Evolutionary conservation across 805 yeast species (phyloP).

Genomic region (Tanozyma kutaoensis): DNA sequence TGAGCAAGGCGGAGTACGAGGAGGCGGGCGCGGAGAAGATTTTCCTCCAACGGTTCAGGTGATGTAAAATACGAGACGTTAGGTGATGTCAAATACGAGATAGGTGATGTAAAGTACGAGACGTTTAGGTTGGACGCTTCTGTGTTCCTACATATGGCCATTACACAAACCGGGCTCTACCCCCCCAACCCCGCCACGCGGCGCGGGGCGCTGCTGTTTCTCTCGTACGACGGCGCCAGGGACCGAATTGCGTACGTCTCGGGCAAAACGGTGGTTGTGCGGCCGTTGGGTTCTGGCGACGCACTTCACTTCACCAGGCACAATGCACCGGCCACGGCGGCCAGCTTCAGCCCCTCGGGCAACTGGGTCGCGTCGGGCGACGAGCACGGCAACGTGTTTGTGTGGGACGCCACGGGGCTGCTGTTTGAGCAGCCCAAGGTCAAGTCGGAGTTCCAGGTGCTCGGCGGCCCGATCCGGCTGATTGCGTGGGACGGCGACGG

Average conservation of each 20-base stretch:
- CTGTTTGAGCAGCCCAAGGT: slow-evolving; percentile 33
- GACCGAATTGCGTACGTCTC: slow-evolving; percentile 69
- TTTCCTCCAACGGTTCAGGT: slow-evolving; percentile 73
- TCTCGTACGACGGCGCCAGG: slow-evolving; percentile 61
- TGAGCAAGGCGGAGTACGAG: slow-evolving; percentile 72
- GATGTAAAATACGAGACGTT: no score
- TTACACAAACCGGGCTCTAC: slow-evolving; percentile 19
- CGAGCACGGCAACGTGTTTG: slow-evolving; percentile 73
- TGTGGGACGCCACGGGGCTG: slow-evolving; percentile 60
- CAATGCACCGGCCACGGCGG: slow-evolving; percentile 61
- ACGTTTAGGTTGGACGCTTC: no score
- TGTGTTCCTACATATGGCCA: no score
- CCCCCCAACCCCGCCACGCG: slow-evolving; percentile 77
- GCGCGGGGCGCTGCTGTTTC: slow-evolving; percentile 55
- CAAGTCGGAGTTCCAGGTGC: slow-evolving; percentile 71
- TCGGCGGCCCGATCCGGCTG: slow-evolving; percentile 71
- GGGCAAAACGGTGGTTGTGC: slow-evolving; percentile 67
- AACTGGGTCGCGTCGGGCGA: slow-evolving; percentile 88
- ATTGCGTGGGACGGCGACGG: slow-evolving; percentile 89
- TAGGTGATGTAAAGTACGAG: no score
- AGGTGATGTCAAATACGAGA: no score
- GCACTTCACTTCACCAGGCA: slow-evolving; percentile 67
- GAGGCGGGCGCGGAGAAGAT: slow-evolving; percentile 81
- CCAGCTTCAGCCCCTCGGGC: slow-evolving; percentile 81
- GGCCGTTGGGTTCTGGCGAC: slow-evolving; percentile 32